Evolutionary conservation across 257 asterid genomes (phyloP), one percentile per base, ranked within the genome.

Genomic region (Jacaranda copaia): DNA sequence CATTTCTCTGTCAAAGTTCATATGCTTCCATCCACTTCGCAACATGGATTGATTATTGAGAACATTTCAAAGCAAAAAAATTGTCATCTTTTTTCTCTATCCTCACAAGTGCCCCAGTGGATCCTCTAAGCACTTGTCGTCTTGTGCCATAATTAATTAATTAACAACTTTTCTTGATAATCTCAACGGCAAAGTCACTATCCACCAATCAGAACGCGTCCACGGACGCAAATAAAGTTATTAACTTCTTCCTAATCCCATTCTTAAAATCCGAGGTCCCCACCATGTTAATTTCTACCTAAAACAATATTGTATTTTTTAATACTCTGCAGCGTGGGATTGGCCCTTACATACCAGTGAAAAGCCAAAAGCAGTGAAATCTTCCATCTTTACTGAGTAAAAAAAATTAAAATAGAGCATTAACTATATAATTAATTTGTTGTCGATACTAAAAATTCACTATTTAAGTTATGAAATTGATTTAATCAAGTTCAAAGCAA

Each of bases 191-290:
- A 56, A 67, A 61, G 85, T 78, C 83, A 70, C 73, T 19, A 71
- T 71, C 87, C 77, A 77, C 87, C 89, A 80, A 85, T 85, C 13
- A 70, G 66, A 76, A 74, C 5, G 73, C 79, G 82, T 81, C 63
- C 59, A 76, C 88, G 89, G 89, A 85, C 87, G 55, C 85, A 80
- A 80, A 70, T 82, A 71, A 77, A 75, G 75, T 36, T 79, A 85
- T 85, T 76, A 82, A 85, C 16, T 73, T 32, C 68, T 13, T 49
- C 79, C 48, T 82, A 85, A 82, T 85, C 85, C 3, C 82, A 42
- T 51, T 56, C 72, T 77, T 85, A 75, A 85, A 82, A 46, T 85
- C 88, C 88, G 86, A 56, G 84, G 88, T 81, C 88, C 88, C 88
- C 86, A 79, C 88, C 84, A 79, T 79, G 49, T 79, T 66, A 25